Base-by-base conservation (phyloP, 2,329 filamentous ascomycete species). In the Dactylella cylindrospora region DNA sequence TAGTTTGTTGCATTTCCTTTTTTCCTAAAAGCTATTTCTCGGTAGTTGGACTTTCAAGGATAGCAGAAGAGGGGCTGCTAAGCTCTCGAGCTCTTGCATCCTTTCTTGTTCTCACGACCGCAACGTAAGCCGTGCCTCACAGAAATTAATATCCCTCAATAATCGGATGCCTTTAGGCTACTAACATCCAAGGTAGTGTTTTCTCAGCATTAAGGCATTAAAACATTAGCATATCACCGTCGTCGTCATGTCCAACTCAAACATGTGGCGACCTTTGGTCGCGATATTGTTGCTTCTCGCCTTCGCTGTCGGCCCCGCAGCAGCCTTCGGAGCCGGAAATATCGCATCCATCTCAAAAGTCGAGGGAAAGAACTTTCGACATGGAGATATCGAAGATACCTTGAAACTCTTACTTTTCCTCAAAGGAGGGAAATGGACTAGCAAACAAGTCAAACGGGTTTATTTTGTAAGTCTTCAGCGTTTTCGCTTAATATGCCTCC, bases 341-440 rank as follows among this genome's bases (percentile, higher is more conserved):
- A 86, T 86, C 62, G 84, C 84, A 10, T 67, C 66, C 2, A 67
- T 73, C 46, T 74, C 74, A 12, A 74, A 83, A 73, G 79, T 84
- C 47, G 84, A 86, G 70, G 84, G 84, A 12, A 76, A 80, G 71
- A 86, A 86, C 71, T 86, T 82, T 79, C 79, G 83, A 38, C 83
- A 86, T 77, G 83, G 83, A 73, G 80, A 80, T 80, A 69, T 70
- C 22, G 68, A 70, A 44, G 88, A 91, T 72, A 83, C 88, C 74
- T 81, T 93, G 68, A 85, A 87, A 73, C 86, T 83, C 4, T 74
- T 91, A 66, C 81, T 84, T 23, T 90, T 88, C 69, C 78, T 91
- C 55, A 80, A 85, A 65, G 87, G 87, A 55, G 88, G 90, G 71
- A 91, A 91, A 76, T 93, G 88, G 88, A 87, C 85, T 1, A 83